These are phyloP conservation scores for Scheffersomyces parashehatae DNA, from an alignment of 1,139 yeast genomes.

Conservation along the genomic window DNA sequence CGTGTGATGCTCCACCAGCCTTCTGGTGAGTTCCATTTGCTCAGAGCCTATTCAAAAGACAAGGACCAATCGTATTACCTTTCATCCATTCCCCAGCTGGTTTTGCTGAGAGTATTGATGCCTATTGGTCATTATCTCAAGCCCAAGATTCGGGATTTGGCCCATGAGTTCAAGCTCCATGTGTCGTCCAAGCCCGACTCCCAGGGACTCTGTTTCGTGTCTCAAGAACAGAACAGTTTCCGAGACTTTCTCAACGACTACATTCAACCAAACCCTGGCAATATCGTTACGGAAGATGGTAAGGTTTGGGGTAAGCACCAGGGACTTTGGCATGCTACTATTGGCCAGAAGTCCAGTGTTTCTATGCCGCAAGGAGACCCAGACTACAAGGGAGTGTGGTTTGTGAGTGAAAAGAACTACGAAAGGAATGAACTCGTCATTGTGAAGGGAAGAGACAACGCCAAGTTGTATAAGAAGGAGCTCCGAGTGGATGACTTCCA, in stretches of 20 bases:
- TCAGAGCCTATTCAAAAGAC: slow-evolving; percentile 56
- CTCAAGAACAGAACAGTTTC: slow-evolving; percentile 70
- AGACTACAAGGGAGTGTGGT: slow-evolving; percentile 77
- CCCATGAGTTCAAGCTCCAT: slow-evolving; percentile 52
- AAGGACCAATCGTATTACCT: slow-evolving; percentile 94
- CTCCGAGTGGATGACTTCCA: slow-evolving; percentile 49
- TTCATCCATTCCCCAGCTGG: slow-evolving; percentile 57
- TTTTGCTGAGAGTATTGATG: slow-evolving; percentile 56
- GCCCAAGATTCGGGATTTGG: slow-evolving; percentile 71
- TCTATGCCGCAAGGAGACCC: slow-evolving; percentile 89
- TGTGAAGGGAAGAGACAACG: slow-evolving; percentile 70
- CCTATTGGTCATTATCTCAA: slow-evolving; percentile 82
- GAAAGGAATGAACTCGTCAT: slow-evolving; percentile 73
- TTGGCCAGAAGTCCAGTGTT: slow-evolving; percentile 82
- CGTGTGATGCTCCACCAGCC: slow-evolving; percentile 45
- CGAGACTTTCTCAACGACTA: slow-evolving; percentile 75
- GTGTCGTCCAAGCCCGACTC: slow-evolving; percentile 86
- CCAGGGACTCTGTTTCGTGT: slow-evolving; percentile 92
- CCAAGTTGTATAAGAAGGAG: slow-evolving; percentile 49
- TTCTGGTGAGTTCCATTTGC: slow-evolving; percentile 43
- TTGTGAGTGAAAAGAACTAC: slow-evolving; percentile 67
- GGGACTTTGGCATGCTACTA: slow-evolving; percentile 93
- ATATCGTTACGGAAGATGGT: slow-evolving; percentile 73
- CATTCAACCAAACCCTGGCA: slow-evolving; percentile 70
- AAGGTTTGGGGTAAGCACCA: slow-evolving; percentile 75